Percentiles rank a stretch among this genome's conserved stretches.
phyloP scores from a whole-genome alignment of 345 rosid genomes.

The Corymbia maculata region DNA sequence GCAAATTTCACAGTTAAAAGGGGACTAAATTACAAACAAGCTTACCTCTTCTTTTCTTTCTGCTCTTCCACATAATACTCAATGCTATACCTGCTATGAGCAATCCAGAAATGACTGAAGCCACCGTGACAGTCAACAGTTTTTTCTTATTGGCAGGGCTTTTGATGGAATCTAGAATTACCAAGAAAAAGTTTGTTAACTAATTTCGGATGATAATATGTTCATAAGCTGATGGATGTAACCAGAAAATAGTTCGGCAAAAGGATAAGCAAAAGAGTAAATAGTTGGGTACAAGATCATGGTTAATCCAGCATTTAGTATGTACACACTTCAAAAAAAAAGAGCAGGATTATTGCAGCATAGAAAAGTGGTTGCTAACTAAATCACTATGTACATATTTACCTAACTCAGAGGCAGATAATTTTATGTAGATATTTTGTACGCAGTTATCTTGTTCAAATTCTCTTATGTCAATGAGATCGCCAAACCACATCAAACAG shows the following conservation, averaged over 20 bases:
- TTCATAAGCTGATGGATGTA: not conserved
- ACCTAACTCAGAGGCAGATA: constrained; percentile 13
- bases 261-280: too few species aligned
- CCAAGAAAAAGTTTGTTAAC: not conserved
- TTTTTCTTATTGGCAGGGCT: not conserved
- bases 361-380: too few species aligned
- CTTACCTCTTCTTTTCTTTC: not conserved
- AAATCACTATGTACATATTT: not conserved
- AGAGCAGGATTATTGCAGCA: not conserved
- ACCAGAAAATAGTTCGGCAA: too few species aligned
- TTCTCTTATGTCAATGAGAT: constrained; percentile 16
- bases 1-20: not conserved
- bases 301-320: too few species aligned
- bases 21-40: not conserved
- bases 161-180: not conserved
- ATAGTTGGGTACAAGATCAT: too few species aligned
- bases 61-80: not conserved
- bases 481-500: constrained; percentile 21
- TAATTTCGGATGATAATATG: not conserved
- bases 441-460: not conserved
- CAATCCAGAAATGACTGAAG: not conserved
- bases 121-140: not conserved
- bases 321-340: not conserved
- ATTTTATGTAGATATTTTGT: constrained; percentile 12
- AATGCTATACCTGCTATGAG: not conserved